These are phyloP conservation scores for Tricholoma hemisulphureum DNA, from an alignment of 768 basidiomycete genomes.

Conservation along the genomic window DNA sequence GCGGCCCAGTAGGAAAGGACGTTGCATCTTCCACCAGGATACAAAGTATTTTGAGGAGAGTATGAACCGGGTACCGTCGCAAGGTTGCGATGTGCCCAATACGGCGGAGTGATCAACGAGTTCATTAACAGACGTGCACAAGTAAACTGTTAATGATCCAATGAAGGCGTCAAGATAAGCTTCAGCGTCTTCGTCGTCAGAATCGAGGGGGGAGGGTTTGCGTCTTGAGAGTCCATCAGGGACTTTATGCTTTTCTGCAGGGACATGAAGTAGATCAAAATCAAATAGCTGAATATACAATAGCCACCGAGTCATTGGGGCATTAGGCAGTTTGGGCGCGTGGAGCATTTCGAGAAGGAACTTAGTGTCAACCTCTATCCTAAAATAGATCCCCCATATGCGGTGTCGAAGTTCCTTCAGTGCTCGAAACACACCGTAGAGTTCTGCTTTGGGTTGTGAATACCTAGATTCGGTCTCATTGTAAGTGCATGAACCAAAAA, in stretches of 20 bases:
- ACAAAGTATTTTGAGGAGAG: too few species aligned
- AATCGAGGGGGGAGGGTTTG: conserved; percentile 1
- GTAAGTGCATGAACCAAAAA: conserved; percentile 34
- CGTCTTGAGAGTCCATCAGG: conserved; percentile 37
- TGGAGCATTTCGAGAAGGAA: conserved; percentile 38
- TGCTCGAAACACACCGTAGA: conserved; percentile 35
- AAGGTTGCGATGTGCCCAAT: too few species aligned
- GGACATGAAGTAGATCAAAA: conserved; percentile 36
- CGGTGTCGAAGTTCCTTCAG: conserved; percentile 28
- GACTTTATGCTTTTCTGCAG: conserved; percentile 24
- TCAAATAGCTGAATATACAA: conserved; percentile 33
- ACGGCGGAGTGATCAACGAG: not conserved
- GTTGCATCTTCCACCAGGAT: too few species aligned
- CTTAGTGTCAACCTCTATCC: conserved; percentile 34
- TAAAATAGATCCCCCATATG: conserved; percentile 31
- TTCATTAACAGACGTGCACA: not conserved
- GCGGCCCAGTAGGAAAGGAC: not conserved
- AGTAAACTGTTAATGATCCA: not conserved
- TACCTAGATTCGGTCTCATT: conserved; percentile 31
- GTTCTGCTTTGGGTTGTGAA: conserved; percentile 36
- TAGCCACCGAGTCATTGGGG: conserved; percentile 38
- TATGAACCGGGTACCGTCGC: too few species aligned
- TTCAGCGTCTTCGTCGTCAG: conserved; percentile 26
- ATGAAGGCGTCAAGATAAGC: conserved; percentile 22
- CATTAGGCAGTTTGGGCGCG: conserved; percentile 35